Evolutionary conservation across 2,329 filamentous ascomycete species (phyloP).

Genomic region (Curvularia verruculosa): DNA sequence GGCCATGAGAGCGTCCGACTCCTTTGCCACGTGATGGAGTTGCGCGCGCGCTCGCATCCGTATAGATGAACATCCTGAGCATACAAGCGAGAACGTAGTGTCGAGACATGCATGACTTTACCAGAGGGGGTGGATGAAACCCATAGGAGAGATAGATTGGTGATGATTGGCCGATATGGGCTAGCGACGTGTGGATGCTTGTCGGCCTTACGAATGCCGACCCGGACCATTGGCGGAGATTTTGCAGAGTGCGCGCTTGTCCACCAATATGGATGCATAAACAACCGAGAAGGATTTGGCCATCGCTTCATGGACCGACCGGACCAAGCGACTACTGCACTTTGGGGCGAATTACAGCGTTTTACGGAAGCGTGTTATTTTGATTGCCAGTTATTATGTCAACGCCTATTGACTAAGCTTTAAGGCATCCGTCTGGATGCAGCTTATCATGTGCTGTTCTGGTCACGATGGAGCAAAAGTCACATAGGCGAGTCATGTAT

Average conservation of each 20-base stretch:
- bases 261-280: conserved; percentile 22
- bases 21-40: not conserved
- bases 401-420: conserved; percentile 4
- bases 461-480: conserved; percentile 27
- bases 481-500: conserved; percentile 14
- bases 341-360: conserved; percentile 10
- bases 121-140: conserved; percentile 6
- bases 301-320: conserved; percentile 7
- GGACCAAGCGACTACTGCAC: conserved; percentile 17
- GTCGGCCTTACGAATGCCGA: conserved; percentile 1
- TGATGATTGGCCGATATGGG: conserved; percentile 1
- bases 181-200: conserved; percentile 2
- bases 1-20: conserved; percentile 1
- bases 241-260: conserved; percentile 22
- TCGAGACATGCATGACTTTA: not conserved
- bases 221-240: conserved; percentile 30
- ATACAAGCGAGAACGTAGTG: not conserved
- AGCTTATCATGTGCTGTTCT: conserved; percentile 13
- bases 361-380: conserved; percentile 8
- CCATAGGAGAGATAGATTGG: not conserved
- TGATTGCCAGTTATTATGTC: conserved; percentile 13
- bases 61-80: not conserved
- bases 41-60: not conserved
- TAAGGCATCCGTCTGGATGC: conserved; percentile 2
- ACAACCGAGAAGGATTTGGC: conserved; percentile 20